Evolutionary conservation across 306 rosid genomes (phyloP).

Genomic region (Rubus parviflorus): DNA sequence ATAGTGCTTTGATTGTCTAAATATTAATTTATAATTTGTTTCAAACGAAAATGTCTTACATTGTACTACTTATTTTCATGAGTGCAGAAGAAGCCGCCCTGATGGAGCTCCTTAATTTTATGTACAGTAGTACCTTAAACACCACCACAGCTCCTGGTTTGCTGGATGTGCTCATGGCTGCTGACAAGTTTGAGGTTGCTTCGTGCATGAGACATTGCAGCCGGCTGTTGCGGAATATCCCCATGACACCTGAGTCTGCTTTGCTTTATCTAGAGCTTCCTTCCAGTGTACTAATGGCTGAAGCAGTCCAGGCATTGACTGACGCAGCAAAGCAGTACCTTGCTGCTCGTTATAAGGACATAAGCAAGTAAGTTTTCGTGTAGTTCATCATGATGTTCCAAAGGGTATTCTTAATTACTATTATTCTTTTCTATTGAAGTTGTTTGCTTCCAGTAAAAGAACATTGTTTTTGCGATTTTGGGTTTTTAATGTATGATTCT

Average conservation of each 20-base stretch:
- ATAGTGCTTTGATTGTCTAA: background rate
- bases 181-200: slow-evolving; percentile 96
- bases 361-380: slow-evolving; percentile 61
- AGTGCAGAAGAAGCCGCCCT: slow-evolving; percentile 90
- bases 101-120: slow-evolving; percentile 94
- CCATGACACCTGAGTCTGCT: slow-evolving; percentile 96
- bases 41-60: slow-evolving; percentile 21
- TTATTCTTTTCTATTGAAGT: background rate
- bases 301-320: slow-evolving; percentile 92
- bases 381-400: background rate
- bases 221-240: slow-evolving; percentile 56
- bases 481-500: slow-evolving; percentile 19
- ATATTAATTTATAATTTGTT: slow-evolving; percentile 6
- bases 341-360: slow-evolving; percentile 82
- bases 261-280: slow-evolving; percentile 94
- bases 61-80: slow-evolving; percentile 23
- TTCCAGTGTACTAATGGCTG: slow-evolving; percentile 88
- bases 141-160: slow-evolving; percentile 69
- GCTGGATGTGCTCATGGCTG: slow-evolving; percentile 96
- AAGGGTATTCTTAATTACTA: background rate
- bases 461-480: background rate
- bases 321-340: slow-evolving; percentile 96
- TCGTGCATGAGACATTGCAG: slow-evolving; percentile 97
- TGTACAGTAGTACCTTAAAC: slow-evolving; percentile 76
- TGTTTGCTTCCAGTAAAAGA: slow-evolving; percentile 3